These are phyloP conservation scores for Entomortierella lignicola DNA, from an alignment of 192 early-diverging fungal genomes.

Conservation along the genomic window DNA sequence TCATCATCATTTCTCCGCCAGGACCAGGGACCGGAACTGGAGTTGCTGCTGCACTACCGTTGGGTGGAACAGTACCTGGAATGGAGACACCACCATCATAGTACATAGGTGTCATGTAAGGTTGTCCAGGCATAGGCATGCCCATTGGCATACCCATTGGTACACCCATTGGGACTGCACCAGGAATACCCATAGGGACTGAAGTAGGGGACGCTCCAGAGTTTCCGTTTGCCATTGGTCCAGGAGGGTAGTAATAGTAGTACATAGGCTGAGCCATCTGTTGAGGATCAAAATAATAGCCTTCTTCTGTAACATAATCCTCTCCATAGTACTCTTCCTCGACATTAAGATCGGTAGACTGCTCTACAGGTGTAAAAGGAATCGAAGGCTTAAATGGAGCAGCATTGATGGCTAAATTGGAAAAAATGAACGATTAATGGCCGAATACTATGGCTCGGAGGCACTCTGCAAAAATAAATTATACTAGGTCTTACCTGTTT, in stretches of 20 bases:
- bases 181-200: conserved; percentile 27
- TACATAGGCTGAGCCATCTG: conserved; percentile 42
- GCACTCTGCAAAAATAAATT: background rate
- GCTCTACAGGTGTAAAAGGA: conserved; percentile 1
- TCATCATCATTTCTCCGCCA: conserved; percentile 44
- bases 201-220: conserved; percentile 6
- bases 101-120: conserved; percentile 41
- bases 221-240: conserved; percentile 11
- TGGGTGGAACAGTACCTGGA: conserved; percentile 12
- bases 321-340: conserved; percentile 36
- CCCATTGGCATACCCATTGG: conserved; percentile 44
- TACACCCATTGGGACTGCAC: conserved; percentile 23
- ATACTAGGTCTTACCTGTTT: conserved; percentile 21
- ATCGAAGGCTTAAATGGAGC: conserved; percentile 41
- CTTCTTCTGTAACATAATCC: conserved; percentile 8
- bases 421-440: conserved; percentile 1
- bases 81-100: conserved; percentile 28
- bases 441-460: too few relatives aligned
- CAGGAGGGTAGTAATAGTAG: conserved; percentile 48
- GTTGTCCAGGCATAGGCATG: conserved; percentile 31
- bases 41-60: conserved; percentile 2
- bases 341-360: background rate
- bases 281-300: conserved; percentile 47
- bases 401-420: conserved; percentile 42
- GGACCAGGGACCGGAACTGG: conserved; percentile 5